A percentile compares a stretch with the other conserved stretches of the same genome.
Evolutionary conservation across 805 yeast species (phyloP).

Genomic region (Kregervanrija fluxuum): DNA sequence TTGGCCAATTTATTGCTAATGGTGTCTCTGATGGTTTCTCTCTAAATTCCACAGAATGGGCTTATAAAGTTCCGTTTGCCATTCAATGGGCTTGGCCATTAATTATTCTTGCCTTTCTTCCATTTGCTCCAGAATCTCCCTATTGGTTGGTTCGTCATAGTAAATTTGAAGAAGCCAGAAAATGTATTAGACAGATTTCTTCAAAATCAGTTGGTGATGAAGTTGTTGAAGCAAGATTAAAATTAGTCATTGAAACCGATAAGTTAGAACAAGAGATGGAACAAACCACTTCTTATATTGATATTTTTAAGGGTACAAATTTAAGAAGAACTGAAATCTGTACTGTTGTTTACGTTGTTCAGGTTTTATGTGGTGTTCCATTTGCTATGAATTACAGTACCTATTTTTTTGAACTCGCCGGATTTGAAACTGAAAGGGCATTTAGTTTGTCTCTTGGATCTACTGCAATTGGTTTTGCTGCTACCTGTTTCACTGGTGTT

Average conservation of each 20-base stretch:
- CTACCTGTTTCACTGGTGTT: slow-evolving; percentile 32
- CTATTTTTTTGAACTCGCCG: slow-evolving; percentile 25
- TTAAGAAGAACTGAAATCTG: slow-evolving; percentile 44
- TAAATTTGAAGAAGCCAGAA: slow-evolving; percentile 35
- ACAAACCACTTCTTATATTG: slow-evolving; percentile 18
- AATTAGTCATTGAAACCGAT: slow-evolving; percentile 8
- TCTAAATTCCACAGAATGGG: slow-evolving; percentile 8
- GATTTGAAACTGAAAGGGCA: slow-evolving; percentile 10
- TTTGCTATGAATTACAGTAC: slow-evolving; percentile 60
- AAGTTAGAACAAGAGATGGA: slow-evolving; percentile 9
- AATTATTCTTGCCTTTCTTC: slow-evolving; percentile 27
- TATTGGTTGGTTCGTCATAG: slow-evolving; percentile 45
- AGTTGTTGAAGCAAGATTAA: slow-evolving; percentile 6
- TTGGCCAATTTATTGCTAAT: slow-evolving; percentile 50
- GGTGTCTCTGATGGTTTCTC: slow-evolving; percentile 36
- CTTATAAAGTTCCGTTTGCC: slow-evolving; percentile 43
- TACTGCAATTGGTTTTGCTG: slow-evolving; percentile 27
- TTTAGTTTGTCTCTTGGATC: slow-evolving; percentile 24
- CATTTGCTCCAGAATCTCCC: slow-evolving; percentile 51
- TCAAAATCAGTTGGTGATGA: slow-evolving; percentile 1
- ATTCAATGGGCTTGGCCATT: slow-evolving; percentile 58
- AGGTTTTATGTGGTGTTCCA: slow-evolving; percentile 55
- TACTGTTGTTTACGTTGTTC: slow-evolving; percentile 36
- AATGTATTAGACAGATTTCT: slow-evolving; percentile 30
- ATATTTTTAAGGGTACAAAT: slow-evolving; percentile 42